A percentile compares a stretch with the other conserved stretches of the same genome.
These are phyloP conservation scores for Metahyphopichia silvanorum DNA, from an alignment of 805 yeast genomes.

Conservation along the genomic window DNA sequence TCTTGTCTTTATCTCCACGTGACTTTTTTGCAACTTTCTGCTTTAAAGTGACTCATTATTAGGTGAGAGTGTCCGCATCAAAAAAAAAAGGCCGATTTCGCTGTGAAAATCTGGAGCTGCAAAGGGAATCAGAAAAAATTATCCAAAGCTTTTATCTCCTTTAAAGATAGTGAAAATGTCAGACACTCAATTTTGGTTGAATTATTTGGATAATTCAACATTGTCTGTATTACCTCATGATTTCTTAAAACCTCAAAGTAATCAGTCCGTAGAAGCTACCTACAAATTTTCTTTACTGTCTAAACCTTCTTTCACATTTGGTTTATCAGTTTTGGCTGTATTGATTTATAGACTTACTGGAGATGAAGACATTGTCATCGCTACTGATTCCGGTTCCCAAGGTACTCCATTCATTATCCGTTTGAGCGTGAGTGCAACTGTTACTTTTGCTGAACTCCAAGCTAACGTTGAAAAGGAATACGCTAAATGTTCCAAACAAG, in stretches of 20 bases:
- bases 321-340: slow-evolving; percentile 65
- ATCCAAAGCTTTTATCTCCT: slow-evolving; percentile 1
- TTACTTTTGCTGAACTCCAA: slow-evolving; percentile 53
- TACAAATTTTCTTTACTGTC: slow-evolving; percentile 16
- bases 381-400: slow-evolving; percentile 48
- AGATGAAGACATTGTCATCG: slow-evolving; percentile 89
- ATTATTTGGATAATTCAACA: slow-evolving; percentile 72
- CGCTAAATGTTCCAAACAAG: slow-evolving; percentile 28
- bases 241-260: slow-evolving; percentile 71
- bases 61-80: neutral
- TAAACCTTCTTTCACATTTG: slow-evolving; percentile 44
- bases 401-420: slow-evolving; percentile 58
- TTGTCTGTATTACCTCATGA: slow-evolving; percentile 87
- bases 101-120: no score
- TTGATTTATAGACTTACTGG: slow-evolving; percentile 82
- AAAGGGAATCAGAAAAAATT: no score
- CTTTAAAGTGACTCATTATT: neutral
- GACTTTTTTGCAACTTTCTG: no score
- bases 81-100: no score
- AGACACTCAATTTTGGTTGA: slow-evolving; percentile 50
- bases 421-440: slow-evolving; percentile 52
- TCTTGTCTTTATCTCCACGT: slow-evolving; percentile 3
- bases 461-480: slow-evolving; percentile 43
- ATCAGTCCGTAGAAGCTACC: slow-evolving; percentile 63
- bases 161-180: slow-evolving; percentile 11